Base-by-base conservation (phyloP, 768 basidiomycete genomes). In the Podaxis sp. region DNA sequence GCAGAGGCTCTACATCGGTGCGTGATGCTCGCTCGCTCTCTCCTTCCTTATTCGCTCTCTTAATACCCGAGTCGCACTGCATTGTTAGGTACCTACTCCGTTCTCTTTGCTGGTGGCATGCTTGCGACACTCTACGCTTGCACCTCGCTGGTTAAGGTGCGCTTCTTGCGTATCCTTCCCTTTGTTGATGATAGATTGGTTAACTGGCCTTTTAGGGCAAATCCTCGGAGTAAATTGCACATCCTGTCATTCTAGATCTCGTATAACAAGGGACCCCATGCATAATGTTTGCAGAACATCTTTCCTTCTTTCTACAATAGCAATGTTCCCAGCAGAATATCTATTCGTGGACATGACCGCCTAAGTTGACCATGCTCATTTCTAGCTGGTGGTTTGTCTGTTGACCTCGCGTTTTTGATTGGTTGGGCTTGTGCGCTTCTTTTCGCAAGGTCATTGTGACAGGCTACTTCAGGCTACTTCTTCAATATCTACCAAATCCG, bases 1-100 rank as follows among this genome's bases (percentile, higher is more conserved):
- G 62, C 84, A 86, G 52, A 79, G 71, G 44, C 79, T 91, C 64
- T 90, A 89, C 75, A 70, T 91, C 57, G 80, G 91, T 92, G 64
- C 66, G 80, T 72, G 53, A 33, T 40, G 20, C 38, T n/a, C 17
- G 44, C 28, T 22, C 40, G 15, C 17, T 33, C 12, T 12, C 15
- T 38, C 52, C 38, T 33, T n/a, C 52, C 40, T 44, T 33, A n/a
- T 50, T 37, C 33, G 40, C 30, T 10, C 10, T 51, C 40, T 28
- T 40, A 56, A 56, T 26, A 7, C 46, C 55, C 59, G 60, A 60
- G 60, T 17, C 68, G 22, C 12, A 26, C 20, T 41, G 58, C 37
- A 58, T 58, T 36, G 55, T 38, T 67, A 91, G 90, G 82, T 51
- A 64, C 80, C 24, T 92, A 84, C 75, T 79, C 79, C 64, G 78